These are phyloP conservation scores for Dictyostelium firmibasis DNA, from an alignment of 78 protist genomes.

Conservation along the genomic window DNA sequence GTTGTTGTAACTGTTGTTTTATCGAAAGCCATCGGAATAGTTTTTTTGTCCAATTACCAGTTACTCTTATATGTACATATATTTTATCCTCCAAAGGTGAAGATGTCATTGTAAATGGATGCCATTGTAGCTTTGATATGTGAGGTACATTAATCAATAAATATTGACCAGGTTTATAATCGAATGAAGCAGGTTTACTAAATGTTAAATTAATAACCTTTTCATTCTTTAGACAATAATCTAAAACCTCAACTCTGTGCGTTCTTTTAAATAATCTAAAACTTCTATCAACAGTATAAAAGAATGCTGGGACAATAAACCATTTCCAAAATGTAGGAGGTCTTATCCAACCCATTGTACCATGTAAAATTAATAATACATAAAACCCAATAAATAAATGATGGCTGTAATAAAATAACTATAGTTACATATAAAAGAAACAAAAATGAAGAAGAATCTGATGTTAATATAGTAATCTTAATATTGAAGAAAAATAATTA, in stretches of 20 bases:
- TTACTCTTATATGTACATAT: conserved; percentile 87
- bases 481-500: too few species aligned
- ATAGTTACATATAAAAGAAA: too few species aligned
- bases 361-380: conserved; percentile 85
- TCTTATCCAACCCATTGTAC: conserved; percentile 59
- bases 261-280: conserved; percentile 68
- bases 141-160: conserved; percentile 88
- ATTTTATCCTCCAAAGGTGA: conserved; percentile 91
- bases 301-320: conserved; percentile 80
- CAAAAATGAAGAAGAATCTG: too few species aligned
- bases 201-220: conserved; percentile 77
- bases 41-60: conserved; percentile 83
- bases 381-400: conserved; percentile 92
- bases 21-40: conserved; percentile 39
- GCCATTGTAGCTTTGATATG: conserved; percentile 89
- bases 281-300: conserved; percentile 89
- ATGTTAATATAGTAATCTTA: too few species aligned
- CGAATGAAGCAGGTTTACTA: conserved; percentile 55
- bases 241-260: conserved; percentile 11
- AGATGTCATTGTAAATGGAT: conserved; percentile 95
- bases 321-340: conserved; percentile 87
- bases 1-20: neutral
- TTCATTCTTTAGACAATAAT: conserved; percentile 78
- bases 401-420: conserved; percentile 93
- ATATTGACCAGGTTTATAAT: conserved; percentile 92